Evolutionary conservation across 208 protist species (phyloP).

Genomic region (Jaenimonas drosophilae): DNA sequence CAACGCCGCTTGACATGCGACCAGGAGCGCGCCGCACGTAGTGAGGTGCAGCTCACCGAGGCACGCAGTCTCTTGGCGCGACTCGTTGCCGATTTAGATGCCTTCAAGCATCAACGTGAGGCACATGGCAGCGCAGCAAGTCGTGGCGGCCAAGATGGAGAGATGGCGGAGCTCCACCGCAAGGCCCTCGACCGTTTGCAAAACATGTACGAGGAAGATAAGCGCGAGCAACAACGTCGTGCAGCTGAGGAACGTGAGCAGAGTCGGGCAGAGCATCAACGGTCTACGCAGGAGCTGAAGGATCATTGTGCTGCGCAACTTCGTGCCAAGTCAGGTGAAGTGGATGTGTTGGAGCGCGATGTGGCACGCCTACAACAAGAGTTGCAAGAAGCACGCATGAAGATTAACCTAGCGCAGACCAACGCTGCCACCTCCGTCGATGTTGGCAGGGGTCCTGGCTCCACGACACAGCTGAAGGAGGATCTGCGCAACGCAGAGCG

Average conservation of each 20-base stretch:
- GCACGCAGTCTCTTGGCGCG: conserved; percentile 35
- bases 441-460: background rate
- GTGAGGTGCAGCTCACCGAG: conserved; percentile 56
- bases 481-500: conserved; percentile 34
- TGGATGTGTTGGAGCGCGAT: conserved; percentile 25
- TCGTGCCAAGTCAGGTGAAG: conserved; percentile 22
- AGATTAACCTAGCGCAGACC: conserved; percentile 15
- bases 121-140: conserved; percentile 6
- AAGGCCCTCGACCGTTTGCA: conserved; percentile 42
- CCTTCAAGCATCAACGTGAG: conserved; percentile 22
- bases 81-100: conserved; percentile 40
- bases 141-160: conserved; percentile 16
- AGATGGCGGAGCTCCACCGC: conserved; percentile 35
- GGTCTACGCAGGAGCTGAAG: conserved; percentile 30
- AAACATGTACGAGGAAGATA: conserved; percentile 70
- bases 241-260: conserved; percentile 52
- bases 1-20: conserved; percentile 45
- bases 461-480: conserved; percentile 36
- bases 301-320: conserved; percentile 29
- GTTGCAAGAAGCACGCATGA: conserved; percentile 35
- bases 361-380: conserved; percentile 33
- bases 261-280: conserved; percentile 26
- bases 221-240: conserved; percentile 30
- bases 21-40: conserved; percentile 20
- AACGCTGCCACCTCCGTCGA: background rate